Evolutionary conservation across 352 stramenopile species (phyloP).

Genomic region (Stephanocyclus meneghinianus): DNA sequence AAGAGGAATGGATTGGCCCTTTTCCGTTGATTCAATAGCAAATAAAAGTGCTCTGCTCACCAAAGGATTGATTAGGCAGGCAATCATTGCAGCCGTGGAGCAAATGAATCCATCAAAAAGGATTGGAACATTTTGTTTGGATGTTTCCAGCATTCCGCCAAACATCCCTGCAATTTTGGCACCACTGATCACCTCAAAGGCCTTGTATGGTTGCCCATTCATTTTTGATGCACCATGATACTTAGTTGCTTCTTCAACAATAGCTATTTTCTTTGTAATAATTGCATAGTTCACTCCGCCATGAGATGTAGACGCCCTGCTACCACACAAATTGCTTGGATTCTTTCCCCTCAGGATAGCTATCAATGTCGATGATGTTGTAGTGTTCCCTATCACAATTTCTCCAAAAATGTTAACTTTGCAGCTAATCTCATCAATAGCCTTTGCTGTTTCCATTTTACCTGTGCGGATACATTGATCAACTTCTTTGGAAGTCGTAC

Average conservation of each 20-base stretch:
- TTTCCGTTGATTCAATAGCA: constrained; percentile 70
- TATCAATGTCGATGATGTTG: constrained; percentile 58
- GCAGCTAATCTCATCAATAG: constrained; percentile 27
- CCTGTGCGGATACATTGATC: constrained; percentile 58
- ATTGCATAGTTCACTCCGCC: too few relatives aligned
- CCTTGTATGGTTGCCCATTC: neutral
- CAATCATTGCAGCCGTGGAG: constrained; percentile 69
- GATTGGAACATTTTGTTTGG: constrained; percentile 56
- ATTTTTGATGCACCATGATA: constrained; percentile 34
- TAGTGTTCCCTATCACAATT: too few relatives aligned
- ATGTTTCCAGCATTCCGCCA: constrained; percentile 68
- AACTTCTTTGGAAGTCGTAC: constrained; percentile 68
- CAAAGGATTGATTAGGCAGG: constrained; percentile 60
- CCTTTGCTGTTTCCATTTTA: constrained; percentile 30
- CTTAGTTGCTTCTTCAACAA: constrained; percentile 64
- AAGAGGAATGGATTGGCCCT: constrained; percentile 56
- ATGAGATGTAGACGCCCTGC: too few relatives aligned
- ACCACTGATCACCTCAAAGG: constrained; percentile 14
- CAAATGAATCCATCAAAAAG: constrained; percentile 84
- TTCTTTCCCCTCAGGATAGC: constrained; percentile 55
- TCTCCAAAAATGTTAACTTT: constrained; percentile 38
- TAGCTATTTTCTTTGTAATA: constrained; percentile 71
- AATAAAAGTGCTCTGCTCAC: constrained; percentile 65
- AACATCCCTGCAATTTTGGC: constrained; percentile 81
- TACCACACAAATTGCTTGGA: constrained; percentile 8